Evolutionary conservation across 2,329 filamentous ascomycete species (phyloP).

Genomic region (Fusarium continuum): DNA sequence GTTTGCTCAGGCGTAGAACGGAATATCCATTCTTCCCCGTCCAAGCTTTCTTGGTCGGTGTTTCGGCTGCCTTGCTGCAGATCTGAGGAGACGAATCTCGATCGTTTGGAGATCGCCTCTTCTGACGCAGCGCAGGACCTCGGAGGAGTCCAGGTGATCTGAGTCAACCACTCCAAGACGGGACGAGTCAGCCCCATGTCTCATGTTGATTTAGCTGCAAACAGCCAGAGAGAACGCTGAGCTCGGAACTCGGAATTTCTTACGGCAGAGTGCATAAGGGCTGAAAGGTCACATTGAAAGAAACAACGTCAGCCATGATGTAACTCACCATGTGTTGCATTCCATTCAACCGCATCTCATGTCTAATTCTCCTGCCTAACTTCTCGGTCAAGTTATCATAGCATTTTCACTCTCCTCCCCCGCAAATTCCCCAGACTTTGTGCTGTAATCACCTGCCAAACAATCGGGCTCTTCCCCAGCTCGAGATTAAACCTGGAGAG

Average conservation of each 20-base stretch:
- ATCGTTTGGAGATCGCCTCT: constrained; percentile 24
- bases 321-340: background rate
- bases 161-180: background rate
- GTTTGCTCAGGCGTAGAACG: background rate
- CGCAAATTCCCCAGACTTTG: constrained; percentile 37
- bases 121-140: background rate
- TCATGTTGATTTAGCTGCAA: constrained; percentile 7
- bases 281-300: constrained; percentile 8
- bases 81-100: constrained; percentile 26
- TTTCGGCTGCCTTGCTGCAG: constrained; percentile 4
- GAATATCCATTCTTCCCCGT: constrained; percentile 2
- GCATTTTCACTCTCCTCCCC: constrained; percentile 2
- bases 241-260: background rate
- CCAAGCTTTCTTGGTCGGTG: constrained; percentile 6
- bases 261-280: constrained; percentile 6
- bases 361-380: background rate
- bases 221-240: too few relatives aligned
- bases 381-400: background rate
- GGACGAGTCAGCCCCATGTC: constrained; percentile 27
- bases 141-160: constrained; percentile 4
- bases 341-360: background rate
- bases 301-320: constrained; percentile 13
- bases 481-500: constrained; percentile 22
- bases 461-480: constrained; percentile 17
- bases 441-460: constrained; percentile 33